phyloP scores from a whole-genome alignment of 2,329 filamentous ascomycete genomes.

The Aspergillus carbonarius region DNA sequence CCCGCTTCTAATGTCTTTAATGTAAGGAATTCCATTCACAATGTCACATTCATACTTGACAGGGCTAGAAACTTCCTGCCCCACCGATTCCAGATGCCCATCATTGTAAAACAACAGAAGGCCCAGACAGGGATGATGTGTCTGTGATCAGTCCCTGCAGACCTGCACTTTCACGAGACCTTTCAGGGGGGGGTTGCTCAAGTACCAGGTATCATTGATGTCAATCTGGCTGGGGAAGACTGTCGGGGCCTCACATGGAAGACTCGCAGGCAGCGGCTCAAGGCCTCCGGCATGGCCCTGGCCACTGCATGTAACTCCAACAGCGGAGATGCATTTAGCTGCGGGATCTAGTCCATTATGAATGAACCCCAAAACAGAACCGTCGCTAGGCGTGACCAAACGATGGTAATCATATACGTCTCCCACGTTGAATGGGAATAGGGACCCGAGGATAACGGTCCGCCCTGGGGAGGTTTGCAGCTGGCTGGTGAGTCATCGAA shows the following conservation, averaged over 20 bases:
- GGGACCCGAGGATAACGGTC: slow-evolving; percentile 14
- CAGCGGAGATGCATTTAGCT: not conserved
- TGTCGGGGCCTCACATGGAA: slow-evolving; percentile 3
- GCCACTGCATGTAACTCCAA: slow-evolving; percentile 18
- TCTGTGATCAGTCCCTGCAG: slow-evolving; percentile 11
- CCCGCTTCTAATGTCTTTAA: slow-evolving; percentile 8
- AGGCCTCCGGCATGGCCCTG: not conserved
- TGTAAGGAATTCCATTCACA: slow-evolving; percentile 2
- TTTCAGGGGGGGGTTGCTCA: slow-evolving; percentile 13
- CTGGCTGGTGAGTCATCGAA: slow-evolving; percentile 9
- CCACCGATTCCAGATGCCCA: slow-evolving; percentile 13
- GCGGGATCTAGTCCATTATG: slow-evolving; percentile 13
- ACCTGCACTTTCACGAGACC: slow-evolving; percentile 13
- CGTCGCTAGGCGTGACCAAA: slow-evolving; percentile 9
- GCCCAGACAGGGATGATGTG: slow-evolving; percentile 12
- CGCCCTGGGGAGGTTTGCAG: slow-evolving; percentile 15
- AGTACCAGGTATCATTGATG: slow-evolving; percentile 8
- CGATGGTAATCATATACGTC: slow-evolving; percentile 7
- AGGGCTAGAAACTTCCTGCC: slow-evolving; percentile 12
- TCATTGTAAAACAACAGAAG: slow-evolving; percentile 15
- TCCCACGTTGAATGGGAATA: not conserved
- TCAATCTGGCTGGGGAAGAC: not conserved
- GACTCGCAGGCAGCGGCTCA: not conserved
- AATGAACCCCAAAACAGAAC: slow-evolving; percentile 17
- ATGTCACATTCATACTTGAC: not conserved